Base-by-base conservation (phyloP, 768 basidiomycete genomes). In the Fomitopsis pulvina region DNA sequence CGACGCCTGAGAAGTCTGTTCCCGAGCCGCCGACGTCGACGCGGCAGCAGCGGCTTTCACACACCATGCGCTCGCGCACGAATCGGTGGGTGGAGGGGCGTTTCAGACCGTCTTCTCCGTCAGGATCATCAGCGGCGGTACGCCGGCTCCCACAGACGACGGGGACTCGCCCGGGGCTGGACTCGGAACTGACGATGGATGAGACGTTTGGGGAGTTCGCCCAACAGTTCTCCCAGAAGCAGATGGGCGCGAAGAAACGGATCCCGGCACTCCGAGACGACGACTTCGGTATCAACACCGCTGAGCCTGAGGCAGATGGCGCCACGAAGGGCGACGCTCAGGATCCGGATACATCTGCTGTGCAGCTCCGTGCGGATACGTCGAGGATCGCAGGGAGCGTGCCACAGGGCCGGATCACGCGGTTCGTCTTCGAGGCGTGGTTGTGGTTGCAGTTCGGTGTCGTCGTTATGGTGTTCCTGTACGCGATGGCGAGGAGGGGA, bases 391-490 rank as follows among this genome's bases (percentile, higher is more conserved):
- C 42, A 25, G 50, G 42, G 4, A 27, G 46, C 22, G 53, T 52
- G 22, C 39, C 42, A 18, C 48, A 49, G 27, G 46, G 52, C 30
- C 55, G 48, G 14, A 53, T 72, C 20, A 67, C 69, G 28, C 67
- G 62, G 34, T 66, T 85, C 43, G 63, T 90, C 55, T 58, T 92
- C 43, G 85, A 89, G 67, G 62, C 87, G 20, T 92, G 90, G 90
- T 65, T 92, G 54, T 89, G 88, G 87, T 63, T 90, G 52, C 90
- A 92, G 65, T 90, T 92, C 60, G 70, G 64, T 7, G 72, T 90
- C 52, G 80, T 92, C 54, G 73, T 91, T 27, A 48, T 83, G 37
- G 81, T 90, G 46, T 92, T 92, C 64, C 63, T 92, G 47, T 89
- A 80, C 75, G 79, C 85, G 28, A 86, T 90, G 82, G 86, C 87